These are phyloP conservation scores for Globisporangium solare DNA, from an alignment of 352 stramenopile genomes.

Conservation along the genomic window DNA sequence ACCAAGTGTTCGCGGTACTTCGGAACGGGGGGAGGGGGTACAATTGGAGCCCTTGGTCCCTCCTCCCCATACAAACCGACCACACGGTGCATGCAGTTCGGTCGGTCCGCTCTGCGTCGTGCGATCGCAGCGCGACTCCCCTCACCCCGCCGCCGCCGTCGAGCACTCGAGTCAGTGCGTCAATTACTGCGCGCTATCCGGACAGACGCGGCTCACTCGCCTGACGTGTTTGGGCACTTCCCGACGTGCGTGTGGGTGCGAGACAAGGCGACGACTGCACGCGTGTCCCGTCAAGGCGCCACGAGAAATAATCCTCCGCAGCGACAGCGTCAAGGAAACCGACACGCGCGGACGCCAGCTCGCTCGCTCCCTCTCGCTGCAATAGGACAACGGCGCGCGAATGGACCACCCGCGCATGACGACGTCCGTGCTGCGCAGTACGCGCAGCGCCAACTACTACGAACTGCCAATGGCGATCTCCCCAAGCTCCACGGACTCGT, in stretches of 20 bases:
- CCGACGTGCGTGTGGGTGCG: neutral
- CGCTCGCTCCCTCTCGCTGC: too few relatives aligned
- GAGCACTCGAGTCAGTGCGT: neutral
- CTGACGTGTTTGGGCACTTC: too few relatives aligned
- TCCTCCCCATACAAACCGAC: neutral
- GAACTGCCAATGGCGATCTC: slow-evolving; percentile 33
- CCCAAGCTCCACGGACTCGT: slow-evolving; percentile 8
- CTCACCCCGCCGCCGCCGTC: neutral
- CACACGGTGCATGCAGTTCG: neutral
- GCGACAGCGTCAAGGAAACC: neutral
- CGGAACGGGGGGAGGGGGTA: too few relatives aligned
- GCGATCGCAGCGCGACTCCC: neutral
- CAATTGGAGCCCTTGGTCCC: too few relatives aligned
- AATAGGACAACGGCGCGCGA: neutral
- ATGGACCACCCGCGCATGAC: slow-evolving; percentile 34
- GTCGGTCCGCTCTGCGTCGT: neutral
- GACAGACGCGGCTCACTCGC: too few relatives aligned
- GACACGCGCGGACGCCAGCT: too few relatives aligned
- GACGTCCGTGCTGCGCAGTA: slow-evolving; percentile 47
- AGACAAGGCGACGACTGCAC: neutral
- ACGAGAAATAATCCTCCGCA: neutral
- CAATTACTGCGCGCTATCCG: neutral
- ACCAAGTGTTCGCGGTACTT: too few relatives aligned
- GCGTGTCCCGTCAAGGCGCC: neutral
- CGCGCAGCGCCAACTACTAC: slow-evolving; percentile 59